These are phyloP conservation scores for Microbotryum intermedium DNA, from an alignment of 1,284 basidiomycete genomes.

Conservation along the genomic window DNA sequence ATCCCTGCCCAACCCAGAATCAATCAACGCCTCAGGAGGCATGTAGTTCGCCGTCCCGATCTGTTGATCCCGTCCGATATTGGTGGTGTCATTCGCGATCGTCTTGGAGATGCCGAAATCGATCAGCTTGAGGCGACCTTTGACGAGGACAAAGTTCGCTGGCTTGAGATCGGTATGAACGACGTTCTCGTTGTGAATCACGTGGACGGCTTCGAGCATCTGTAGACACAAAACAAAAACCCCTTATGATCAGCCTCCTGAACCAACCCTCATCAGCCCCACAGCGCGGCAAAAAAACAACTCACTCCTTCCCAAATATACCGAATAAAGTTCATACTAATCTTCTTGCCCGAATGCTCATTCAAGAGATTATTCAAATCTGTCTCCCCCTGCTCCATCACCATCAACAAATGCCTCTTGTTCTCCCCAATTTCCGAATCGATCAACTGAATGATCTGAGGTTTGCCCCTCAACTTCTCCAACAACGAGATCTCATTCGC, in stretches of 20 bases:
- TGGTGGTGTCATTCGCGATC: conserved; percentile 92
- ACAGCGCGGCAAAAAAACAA: conserved; percentile 3
- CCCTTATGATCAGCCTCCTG: not conserved
- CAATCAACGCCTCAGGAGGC: conserved; percentile 67
- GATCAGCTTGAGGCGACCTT: conserved; percentile 85
- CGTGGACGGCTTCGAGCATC: conserved; percentile 93
- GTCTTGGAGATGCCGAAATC: conserved; percentile 97
- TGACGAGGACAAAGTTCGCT: conserved; percentile 89
- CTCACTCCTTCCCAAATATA: conserved; percentile 90
- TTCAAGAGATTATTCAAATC: conserved; percentile 66
- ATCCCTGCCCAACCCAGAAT: conserved; percentile 29
- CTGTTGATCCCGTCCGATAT: conserved; percentile 89
- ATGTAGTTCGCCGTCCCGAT: conserved; percentile 93
- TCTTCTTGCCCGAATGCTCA: conserved; percentile 66
- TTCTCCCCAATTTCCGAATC: conserved; percentile 65
- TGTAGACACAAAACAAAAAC: conserved; percentile 37
- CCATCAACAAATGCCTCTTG: conserved; percentile 56
- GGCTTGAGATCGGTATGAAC: conserved; percentile 95
- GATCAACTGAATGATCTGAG: conserved; percentile 75
- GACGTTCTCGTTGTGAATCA: conserved; percentile 91
- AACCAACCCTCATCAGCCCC: not conserved
- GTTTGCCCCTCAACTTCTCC: conserved; percentile 76
- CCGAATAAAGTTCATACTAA: conserved; percentile 85
- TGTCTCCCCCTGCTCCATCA: conserved; percentile 88
- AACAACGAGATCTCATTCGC: conserved; percentile 87